Base-by-base conservation (phyloP, 495 filamentous ascomycete genomes). In the Aspergillus biplanus region DNA sequence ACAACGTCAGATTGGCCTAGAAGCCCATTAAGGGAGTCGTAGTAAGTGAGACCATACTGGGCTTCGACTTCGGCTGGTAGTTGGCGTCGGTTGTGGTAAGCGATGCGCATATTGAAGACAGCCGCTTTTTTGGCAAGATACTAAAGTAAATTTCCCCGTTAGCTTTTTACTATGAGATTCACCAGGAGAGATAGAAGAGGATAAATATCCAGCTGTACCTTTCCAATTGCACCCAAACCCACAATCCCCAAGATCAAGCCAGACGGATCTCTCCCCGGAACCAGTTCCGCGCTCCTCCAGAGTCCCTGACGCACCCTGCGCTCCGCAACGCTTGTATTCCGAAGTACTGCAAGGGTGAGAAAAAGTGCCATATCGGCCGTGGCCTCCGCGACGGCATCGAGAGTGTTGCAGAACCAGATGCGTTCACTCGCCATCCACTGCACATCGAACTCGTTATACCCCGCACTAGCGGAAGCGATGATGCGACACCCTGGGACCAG, bases 161-260 rank as follows among this genome's bases (percentile, higher is more conserved):
- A 27, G 21, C n/a, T n/a, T n/a, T n/a, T n/a, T n/a, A n/a, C n/a
- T n/a, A n/a, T n/a, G n/a, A n/a, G n/a, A n/a, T n/a, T n/a, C n/a
- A n/a, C n/a, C n/a, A n/a, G n/a, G n/a, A n/a, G n/a, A n/a, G n/a
- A n/a, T n/a, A n/a, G n/a, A n/a, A n/a, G n/a, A n/a, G n/a, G n/a
- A 52, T 16, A 60, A 18, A 21, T 48, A 57, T 35, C 15, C 1
- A 21, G 12, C 15, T n/a, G 18, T 32, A 60, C 65, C 58, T 67
- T 69, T 2, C 90, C 91, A 56, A 94, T 94, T 1, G 89, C 88
- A 0, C 90, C 90, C 87, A 93, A 89, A 7, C 90, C 90, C 12
- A 94, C 69, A 59, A 93, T 89, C 6, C 87, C 87, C 6, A 88
- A 73, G 39, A 76, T 80, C 64, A 87, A 79, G 1, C 85, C 85